phyloP scores from a whole-genome alignment of 352 stramenopile species.

The Phytophthora fragariae region DNA sequence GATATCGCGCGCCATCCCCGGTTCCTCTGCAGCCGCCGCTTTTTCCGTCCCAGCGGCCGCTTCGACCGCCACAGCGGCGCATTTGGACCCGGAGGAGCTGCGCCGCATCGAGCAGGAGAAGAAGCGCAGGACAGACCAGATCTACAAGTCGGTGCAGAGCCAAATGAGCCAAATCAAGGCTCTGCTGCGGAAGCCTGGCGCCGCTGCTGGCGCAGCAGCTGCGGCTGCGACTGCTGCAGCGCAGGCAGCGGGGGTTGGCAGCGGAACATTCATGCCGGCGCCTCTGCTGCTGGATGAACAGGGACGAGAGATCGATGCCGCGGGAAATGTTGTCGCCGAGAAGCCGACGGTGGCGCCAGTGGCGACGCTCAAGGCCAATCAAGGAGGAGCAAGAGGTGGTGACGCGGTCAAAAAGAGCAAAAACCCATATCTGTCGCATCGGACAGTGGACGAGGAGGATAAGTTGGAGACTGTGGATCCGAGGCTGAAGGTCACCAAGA shows the following conservation, averaged over 20 bases:
- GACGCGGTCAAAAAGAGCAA: conserved; percentile 41
- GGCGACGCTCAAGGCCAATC: conserved; percentile 66
- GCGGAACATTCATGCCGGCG: conserved; percentile 72
- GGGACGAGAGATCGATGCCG: conserved; percentile 78
- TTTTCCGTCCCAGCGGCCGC: conserved; percentile 4
- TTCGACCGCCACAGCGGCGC: conserved; percentile 3
- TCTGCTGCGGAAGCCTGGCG: conserved; percentile 61
- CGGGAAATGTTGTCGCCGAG: conserved; percentile 74
- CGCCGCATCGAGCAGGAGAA: conserved; percentile 63
- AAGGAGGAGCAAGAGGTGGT: conserved; percentile 33
- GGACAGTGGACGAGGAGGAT: conserved; percentile 76
- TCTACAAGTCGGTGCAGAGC: conserved; percentile 86
- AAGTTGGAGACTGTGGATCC: conserved; percentile 76
- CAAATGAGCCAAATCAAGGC: conserved; percentile 85
- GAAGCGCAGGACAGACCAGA: conserved; percentile 69
- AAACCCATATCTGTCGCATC: conserved; percentile 87
- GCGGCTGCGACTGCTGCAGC: background rate
- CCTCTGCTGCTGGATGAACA: conserved; percentile 82
- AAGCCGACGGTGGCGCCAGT: conserved; percentile 46
- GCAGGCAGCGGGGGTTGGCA: conserved; percentile 4
- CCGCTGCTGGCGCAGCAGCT: conserved; percentile 7
- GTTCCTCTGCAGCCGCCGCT: conserved; percentile 7
- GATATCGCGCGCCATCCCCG: conserved; percentile 72
- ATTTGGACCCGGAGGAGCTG: conserved; percentile 43
- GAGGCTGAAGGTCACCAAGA: conserved; percentile 76